Conservation (phyloP, 768 basidiomycete genomes). For the Boletus vinaceobasis region DNA sequence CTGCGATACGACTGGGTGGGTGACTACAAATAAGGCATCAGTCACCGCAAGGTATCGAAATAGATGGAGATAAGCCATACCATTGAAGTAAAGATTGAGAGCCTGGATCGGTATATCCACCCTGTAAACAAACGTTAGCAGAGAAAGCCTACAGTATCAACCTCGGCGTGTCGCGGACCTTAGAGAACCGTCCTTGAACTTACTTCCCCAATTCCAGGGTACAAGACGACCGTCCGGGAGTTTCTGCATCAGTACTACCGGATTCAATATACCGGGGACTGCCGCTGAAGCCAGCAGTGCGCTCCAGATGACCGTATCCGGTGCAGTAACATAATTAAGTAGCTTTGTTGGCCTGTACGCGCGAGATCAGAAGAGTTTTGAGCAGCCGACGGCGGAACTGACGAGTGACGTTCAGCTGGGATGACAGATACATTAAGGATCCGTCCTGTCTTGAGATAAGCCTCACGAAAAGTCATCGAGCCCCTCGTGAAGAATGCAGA, state of each 20-base stretch:
- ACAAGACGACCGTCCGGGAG: slow-evolving; percentile 71
- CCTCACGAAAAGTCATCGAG: slow-evolving; percentile 93
- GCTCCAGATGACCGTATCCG: slow-evolving; percentile 83
- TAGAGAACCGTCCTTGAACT: slow-evolving; percentile 90
- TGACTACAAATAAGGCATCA: slow-evolving; percentile 47
- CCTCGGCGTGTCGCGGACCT: slow-evolving; percentile 42
- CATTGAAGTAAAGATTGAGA: slow-evolving; percentile 86
- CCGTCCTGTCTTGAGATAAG: slow-evolving; percentile 88
- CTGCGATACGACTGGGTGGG: slow-evolving; percentile 91
- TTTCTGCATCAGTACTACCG: slow-evolving; percentile 94
- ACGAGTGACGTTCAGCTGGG: slow-evolving; percentile 87
- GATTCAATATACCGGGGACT: slow-evolving; percentile 92
- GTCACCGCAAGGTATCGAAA: background rate
- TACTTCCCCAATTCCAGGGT: slow-evolving; percentile 93
- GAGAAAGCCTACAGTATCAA: background rate
- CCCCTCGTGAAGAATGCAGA: slow-evolving; percentile 88
- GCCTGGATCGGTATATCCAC: slow-evolving; percentile 95
- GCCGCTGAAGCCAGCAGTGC: slow-evolving; percentile 86
- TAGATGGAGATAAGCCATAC: slow-evolving; percentile 30
- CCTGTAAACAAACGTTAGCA: slow-evolving; percentile 34
- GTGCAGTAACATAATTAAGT: slow-evolving; percentile 94
- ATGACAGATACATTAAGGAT: slow-evolving; percentile 93
- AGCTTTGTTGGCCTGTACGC: slow-evolving; percentile 81
- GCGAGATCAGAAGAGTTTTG: slow-evolving; percentile 6
- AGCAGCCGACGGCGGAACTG: slow-evolving; percentile 23